phyloP scores from a whole-genome alignment of 2,329 filamentous ascomycete genomes.

The Pezicula carpinea region DNA sequence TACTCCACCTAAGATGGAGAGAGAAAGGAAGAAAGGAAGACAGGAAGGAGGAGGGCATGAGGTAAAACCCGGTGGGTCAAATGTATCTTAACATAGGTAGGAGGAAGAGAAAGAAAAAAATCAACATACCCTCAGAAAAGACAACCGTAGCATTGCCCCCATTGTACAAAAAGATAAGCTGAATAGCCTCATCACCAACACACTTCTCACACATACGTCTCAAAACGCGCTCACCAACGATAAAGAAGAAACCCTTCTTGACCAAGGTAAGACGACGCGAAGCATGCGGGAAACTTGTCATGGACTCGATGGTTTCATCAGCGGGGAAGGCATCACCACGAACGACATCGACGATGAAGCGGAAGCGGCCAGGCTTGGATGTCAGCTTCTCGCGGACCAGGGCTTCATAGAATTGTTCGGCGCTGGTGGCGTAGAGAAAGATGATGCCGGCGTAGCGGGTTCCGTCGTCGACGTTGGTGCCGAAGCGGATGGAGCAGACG shows the following conservation, averaged over 20 bases:
- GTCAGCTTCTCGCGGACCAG: conserved; percentile 14
- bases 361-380: conserved; percentile 16
- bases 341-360: conserved; percentile 20
- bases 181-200: conserved; percentile 19
- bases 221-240: conserved; percentile 18
- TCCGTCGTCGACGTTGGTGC: conserved; percentile 15
- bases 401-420: conserved; percentile 16
- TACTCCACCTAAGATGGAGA: too few relatives aligned
- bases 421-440: conserved; percentile 23
- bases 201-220: conserved; percentile 17
- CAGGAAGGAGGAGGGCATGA: too few relatives aligned
- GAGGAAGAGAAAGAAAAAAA: too few relatives aligned
- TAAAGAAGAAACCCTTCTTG: conserved; percentile 27
- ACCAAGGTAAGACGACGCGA: conserved; percentile 26
- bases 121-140: conserved; percentile 17
- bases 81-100: too few relatives aligned
- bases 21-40: too few relatives aligned
- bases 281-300: conserved; percentile 19
- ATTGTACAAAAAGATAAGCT: conserved; percentile 26
- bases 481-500: conserved; percentile 22
- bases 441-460: conserved; percentile 21
- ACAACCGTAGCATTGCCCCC: conserved; percentile 28
- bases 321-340: conserved; percentile 18
- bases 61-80: too few relatives aligned
- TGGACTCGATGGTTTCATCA: conserved; percentile 19